Evolutionary conservation across 2,329 filamentous ascomycete genomes (phyloP).

Genomic region (Penicillium sp.): DNA sequence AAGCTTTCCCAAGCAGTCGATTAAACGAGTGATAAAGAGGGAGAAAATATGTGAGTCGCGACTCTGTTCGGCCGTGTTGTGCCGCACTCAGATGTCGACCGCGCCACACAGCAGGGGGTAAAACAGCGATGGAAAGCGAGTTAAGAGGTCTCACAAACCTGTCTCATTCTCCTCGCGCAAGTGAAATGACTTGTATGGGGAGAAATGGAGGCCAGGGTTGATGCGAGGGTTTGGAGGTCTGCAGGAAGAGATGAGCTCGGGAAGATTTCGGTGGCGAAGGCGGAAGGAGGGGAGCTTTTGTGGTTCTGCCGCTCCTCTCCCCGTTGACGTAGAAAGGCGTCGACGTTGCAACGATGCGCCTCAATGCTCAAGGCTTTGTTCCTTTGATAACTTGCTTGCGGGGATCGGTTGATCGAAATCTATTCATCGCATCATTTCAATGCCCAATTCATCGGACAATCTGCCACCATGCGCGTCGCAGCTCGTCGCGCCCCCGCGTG

Average conservation of each 20-base stretch:
- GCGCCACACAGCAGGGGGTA: conserved; percentile 31
- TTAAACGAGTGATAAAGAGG: conserved; percentile 12
- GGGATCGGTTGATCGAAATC: neutral
- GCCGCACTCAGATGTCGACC: conserved; percentile 36
- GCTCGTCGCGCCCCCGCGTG: conserved; percentile 20
- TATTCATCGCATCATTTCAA: conserved; percentile 12
- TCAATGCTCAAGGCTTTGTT: conserved; percentile 21
- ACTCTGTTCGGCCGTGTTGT: conserved; percentile 32
- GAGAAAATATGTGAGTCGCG: conserved; percentile 28
- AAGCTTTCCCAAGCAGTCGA: conserved; percentile 15
- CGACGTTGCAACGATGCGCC: conserved; percentile 27
- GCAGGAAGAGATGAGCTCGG: conserved; percentile 30
- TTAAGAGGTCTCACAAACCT: conserved; percentile 38
- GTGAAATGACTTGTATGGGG: conserved; percentile 28
- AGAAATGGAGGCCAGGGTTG: conserved; percentile 32
- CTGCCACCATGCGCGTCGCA: conserved; percentile 33
- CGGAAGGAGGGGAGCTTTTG: conserved; percentile 33
- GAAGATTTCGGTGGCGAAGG: conserved; percentile 41
- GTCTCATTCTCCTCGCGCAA: conserved; percentile 38
- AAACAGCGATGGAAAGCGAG: conserved; percentile 23
- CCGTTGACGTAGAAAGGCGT: neutral
- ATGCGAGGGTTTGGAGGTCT: conserved; percentile 20
- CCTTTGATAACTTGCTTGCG: conserved; percentile 12
- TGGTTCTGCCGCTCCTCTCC: conserved; percentile 18
- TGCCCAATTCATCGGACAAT: conserved; percentile 30